Percentiles rank a stretch among this genome's conserved stretches.
Conservation (phyloP, 129 eudicot species). For the Erigeron canadensis region DNA sequence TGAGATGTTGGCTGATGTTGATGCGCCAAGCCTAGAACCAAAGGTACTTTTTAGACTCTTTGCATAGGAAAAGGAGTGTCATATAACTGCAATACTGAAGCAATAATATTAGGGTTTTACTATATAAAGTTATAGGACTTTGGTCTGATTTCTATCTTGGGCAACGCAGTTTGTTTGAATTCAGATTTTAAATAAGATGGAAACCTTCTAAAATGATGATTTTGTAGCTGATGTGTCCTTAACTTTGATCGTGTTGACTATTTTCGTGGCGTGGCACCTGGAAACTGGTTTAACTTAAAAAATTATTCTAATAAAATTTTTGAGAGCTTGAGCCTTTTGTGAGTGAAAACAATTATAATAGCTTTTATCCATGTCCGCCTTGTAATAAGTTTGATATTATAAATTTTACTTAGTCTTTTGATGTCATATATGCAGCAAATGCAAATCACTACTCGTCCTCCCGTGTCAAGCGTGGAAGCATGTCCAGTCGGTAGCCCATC, state of each 20-base stretch:
- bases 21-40: constrained; percentile 58
- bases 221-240: neutral
- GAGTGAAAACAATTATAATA: neutral
- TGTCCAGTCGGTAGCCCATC: constrained; percentile 54
- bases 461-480: constrained; percentile 37
- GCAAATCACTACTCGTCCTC: constrained; percentile 33
- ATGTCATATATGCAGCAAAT: constrained; percentile 27
- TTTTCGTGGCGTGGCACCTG: too few species aligned
- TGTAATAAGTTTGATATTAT: too few species aligned
- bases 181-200: neutral
- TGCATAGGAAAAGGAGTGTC: neutral
- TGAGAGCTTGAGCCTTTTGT: neutral
- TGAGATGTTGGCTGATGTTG: constrained; percentile 61
- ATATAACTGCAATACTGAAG: neutral
- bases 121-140: neutral
- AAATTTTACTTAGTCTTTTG: neutral
- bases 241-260: neutral
- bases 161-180: neutral
- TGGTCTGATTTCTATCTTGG: neutral
- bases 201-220: neutral
- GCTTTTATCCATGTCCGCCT: neutral
- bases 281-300: neutral
- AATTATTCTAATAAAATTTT: neutral
- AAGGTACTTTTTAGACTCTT: constrained; percentile 43
- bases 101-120: neutral